Conservation (phyloP, 2,329 filamentous ascomycete species). For the Neoarthrinium moseri region DNA sequence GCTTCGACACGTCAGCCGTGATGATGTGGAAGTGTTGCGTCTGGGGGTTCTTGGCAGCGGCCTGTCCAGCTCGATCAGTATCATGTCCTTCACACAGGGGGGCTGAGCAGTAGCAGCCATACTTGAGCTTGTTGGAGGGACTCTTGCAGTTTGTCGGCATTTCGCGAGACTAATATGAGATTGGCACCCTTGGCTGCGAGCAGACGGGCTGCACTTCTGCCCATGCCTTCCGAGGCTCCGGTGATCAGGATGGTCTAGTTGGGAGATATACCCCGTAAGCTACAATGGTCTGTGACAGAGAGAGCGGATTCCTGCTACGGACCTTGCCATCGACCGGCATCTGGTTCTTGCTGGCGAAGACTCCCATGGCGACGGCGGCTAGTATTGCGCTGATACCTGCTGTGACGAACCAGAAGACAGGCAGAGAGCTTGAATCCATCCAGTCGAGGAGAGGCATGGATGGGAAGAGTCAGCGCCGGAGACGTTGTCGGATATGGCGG, state of each 20-base stretch:
- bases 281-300: too few relatives aligned
- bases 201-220: slow-evolving; percentile 69
- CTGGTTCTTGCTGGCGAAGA: slow-evolving; percentile 68
- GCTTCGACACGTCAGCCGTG: slow-evolving; percentile 74
- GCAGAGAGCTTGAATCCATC: slow-evolving; percentile 17
- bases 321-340: slow-evolving; percentile 87
- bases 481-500: too few relatives aligned
- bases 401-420: slow-evolving; percentile 18
- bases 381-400: slow-evolving; percentile 32
- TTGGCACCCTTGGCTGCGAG: slow-evolving; percentile 83
- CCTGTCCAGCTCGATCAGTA: too few relatives aligned
- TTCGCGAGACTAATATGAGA: slow-evolving; percentile 81
- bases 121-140: slow-evolving; percentile 53
- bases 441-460: too few relatives aligned
- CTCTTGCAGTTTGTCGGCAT: slow-evolving; percentile 68
- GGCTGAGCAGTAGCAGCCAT: neutral
- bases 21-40: slow-evolving; percentile 82
- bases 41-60: slow-evolving; percentile 61
- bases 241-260: slow-evolving; percentile 54
- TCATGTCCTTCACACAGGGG: slow-evolving; percentile 11
- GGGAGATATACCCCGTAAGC: too few relatives aligned
- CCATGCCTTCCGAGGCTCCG: slow-evolving; percentile 91
- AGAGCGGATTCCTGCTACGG: slow-evolving; percentile 20
- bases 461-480: too few relatives aligned
- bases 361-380: slow-evolving; percentile 57